Conservation (phyloP, 23 red algal genomes). For the Gracilaria gracilis region DNA sequence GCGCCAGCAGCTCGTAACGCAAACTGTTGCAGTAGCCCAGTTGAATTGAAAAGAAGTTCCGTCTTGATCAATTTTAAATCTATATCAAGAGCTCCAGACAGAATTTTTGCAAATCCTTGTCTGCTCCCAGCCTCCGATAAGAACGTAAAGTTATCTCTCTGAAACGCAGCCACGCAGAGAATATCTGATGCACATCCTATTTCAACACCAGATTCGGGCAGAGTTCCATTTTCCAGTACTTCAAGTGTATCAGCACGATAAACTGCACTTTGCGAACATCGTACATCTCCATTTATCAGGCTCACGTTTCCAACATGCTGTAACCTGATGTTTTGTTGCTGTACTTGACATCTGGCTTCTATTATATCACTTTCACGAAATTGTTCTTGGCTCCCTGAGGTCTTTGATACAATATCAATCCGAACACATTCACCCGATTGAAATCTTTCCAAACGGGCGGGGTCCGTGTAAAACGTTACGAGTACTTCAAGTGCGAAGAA, state of each 20-base stretch:
- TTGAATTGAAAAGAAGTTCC: neutral
- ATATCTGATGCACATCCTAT: neutral
- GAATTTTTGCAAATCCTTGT: neutral
- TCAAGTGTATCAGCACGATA: neutral
- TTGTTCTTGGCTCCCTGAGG: neutral
- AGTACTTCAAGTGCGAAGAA: neutral
- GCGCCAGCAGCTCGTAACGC: neutral
- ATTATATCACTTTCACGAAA: neutral
- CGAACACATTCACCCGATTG: neutral
- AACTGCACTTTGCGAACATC: neutral
- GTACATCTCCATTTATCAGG: neutral
- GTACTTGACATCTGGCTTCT: neutral
- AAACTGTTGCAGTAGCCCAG: neutral
- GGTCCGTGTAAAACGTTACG: neutral
- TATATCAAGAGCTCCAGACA: neutral
- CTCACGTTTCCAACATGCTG: neutral
- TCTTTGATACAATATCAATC: neutral
- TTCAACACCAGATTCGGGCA: neutral
- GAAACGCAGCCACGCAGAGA: neutral
- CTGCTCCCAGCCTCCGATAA: neutral
- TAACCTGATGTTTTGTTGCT: neutral
- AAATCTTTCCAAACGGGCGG: neutral
- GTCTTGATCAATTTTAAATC: neutral
- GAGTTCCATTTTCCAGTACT: neutral
- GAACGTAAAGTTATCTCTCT: neutral